Base-by-base conservation (phyloP, 2,329 filamentous ascomycete genomes). In the Fusarium brachygibbosum region DNA sequence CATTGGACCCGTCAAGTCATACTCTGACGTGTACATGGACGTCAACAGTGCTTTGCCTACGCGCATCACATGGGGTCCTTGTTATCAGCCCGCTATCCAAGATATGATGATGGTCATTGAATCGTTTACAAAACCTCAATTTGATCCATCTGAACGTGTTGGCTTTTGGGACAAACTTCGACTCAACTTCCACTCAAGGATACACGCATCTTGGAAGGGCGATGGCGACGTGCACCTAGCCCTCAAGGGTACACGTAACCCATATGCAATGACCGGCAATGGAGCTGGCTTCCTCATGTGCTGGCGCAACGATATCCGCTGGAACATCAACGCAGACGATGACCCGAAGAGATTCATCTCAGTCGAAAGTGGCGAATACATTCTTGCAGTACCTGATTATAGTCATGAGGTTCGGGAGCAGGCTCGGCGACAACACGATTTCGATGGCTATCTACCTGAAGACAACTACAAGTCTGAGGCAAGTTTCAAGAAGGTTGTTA, bases 21-120 rank as follows among this genome's bases (percentile, higher is more conserved):
- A 96, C 77, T 98, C 96, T 0, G 92, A 98, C 76, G 94, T 98
- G 79, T 88, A 87, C 34, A 86, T 99, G 73, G 93, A 97, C 68
- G 94, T 99, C 79, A 97, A 98, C 78, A 98, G 95, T 3, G 92
- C 91, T 55, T 88, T 95, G 61, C 93, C 97, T 3, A 99, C 96
- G 1, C 90, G 93, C 44, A 95, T 99, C 54, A 98, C 95, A 0
- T 99, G 96, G 97, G 94, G 94, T 10, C 94, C 96, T 45, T 97
- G 94, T 3, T 99, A 98, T 76, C 97, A 99, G 76, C 96, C 97
- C 29, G 95, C 95, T 2, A 95, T 99, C 49, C 96, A 99, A 78
- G 97, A 99, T 76, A 97, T 98, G 92, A 99, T 99, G 96, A 98
- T 98, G 87, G 94, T 94, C 28, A 92, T 99, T 65, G 96, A 99